A percentile compares a stretch with the other conserved stretches of the same genome.
Conservation (phyloP, 2,329 filamentous ascomycete genomes). For the Xylariaceae sp. region DNA sequence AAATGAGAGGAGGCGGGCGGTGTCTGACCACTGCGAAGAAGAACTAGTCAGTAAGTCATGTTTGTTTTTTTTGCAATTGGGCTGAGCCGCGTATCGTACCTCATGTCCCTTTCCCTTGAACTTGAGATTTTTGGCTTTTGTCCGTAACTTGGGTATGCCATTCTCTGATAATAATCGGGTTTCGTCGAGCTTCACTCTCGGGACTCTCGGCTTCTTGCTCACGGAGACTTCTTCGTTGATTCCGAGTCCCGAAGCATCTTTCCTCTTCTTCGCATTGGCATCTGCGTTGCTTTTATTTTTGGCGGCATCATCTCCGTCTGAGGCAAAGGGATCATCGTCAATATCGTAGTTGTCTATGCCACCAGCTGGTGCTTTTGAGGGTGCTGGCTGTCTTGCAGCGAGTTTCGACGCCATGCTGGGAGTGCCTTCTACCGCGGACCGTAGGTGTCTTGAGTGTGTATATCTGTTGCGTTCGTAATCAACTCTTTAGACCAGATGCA, state of each 20-base stretch:
- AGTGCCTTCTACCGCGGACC: not conserved
- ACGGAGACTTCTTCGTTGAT: conserved; percentile 85
- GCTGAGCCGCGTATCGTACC: conserved; percentile 39
- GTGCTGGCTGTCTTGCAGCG: conserved; percentile 11
- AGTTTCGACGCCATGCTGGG: conserved; percentile 27
- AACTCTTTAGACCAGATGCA: not conserved
- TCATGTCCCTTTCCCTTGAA: conserved; percentile 95
- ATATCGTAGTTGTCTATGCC: conserved; percentile 75
- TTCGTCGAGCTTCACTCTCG: conserved; percentile 84
- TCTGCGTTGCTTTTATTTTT: conserved; percentile 20
- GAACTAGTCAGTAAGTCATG: too few species aligned
- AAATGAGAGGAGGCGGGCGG: conserved; percentile 75
- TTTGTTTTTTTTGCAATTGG: too few species aligned
- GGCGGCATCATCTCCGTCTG: conserved; percentile 36
- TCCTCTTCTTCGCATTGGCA: conserved; percentile 42
- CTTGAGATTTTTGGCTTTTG: conserved; percentile 65
- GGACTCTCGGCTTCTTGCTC: conserved; percentile 65
- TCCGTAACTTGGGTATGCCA: conserved; percentile 79
- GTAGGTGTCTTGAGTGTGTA: not conserved
- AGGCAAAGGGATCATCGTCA: conserved; percentile 48
- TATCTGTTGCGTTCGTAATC: not conserved
- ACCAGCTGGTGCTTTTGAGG: conserved; percentile 48
- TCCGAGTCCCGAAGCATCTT: conserved; percentile 56
- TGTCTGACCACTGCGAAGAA: conserved; percentile 68
- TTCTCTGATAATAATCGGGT: conserved; percentile 74